Base-by-base conservation (phyloP, 495 filamentous ascomycete genomes). In the Daldinia loculata region DNA sequence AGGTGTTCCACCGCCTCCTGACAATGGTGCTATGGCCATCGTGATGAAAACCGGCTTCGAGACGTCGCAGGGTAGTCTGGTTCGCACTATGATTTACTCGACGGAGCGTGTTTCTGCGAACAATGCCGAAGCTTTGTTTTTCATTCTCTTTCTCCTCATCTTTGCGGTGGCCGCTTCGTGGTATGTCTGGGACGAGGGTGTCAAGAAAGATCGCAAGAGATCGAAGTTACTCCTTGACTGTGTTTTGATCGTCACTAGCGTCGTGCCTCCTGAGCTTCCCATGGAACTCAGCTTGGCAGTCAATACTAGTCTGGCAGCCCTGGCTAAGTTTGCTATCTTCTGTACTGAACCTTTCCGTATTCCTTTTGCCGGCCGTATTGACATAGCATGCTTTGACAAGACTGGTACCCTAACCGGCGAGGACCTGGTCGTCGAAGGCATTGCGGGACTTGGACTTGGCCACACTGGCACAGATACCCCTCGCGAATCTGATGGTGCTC, bases 341-440 rank as follows among this genome's bases (percentile, higher is more conserved):
- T 99, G 95, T 77, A 99, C 95, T 7, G 95, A 99, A 78, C 95
- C 95, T 36, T 99, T 99, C 88, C 89, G 95, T n/a, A 99, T 99
- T 79, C 95, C 95, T 0, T 98, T 92, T 67, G 95, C 96, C 70
- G 95, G 95, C 39, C 91, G 95, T 63, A 91, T 99, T 56, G 95
- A 99, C 79, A 87, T 99, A 50, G 94, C 95, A 53, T 99, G 95
- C 84, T 99, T 99, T 73, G 95, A 99, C 79, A 99, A 99, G 83
- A 99, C 95, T 24, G 95, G 95, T 50, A 99, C 95, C 4, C 80
- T 99, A 56, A 99, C 95, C 48, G 95, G 95, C 29, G 95, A 99
- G 74, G 96, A 99, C 80, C 83, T 99, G 45, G 93, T 98, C 6
- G 95, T 99, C 30, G 96, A 99, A 75, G 95, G 95, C 66, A 94